Percentiles rank a stretch among this genome's conserved stretches.
Evolutionary conservation across 805 yeast genomes (phyloP).

Genomic region (Candida ascalaphidarum): DNA sequence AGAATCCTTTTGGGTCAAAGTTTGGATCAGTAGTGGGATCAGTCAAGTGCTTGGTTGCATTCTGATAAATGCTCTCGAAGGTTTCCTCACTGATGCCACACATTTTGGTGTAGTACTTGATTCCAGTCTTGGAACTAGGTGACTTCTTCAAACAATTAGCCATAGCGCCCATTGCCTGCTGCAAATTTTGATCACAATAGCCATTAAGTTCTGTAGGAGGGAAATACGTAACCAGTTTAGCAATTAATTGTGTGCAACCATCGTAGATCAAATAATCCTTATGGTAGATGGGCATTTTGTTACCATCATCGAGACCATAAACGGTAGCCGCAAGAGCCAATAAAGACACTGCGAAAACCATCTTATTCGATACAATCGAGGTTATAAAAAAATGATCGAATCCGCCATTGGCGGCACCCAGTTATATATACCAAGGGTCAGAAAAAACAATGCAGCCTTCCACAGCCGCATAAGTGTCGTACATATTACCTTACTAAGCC

Average conservation of each 20-base stretch:
- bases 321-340: too few species aligned
- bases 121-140: conserved; percentile 14
- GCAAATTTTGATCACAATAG: conserved; percentile 24
- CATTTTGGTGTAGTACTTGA: too few species aligned
- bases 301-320: too few species aligned
- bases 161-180: conserved; percentile 31
- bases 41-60: conserved; percentile 32
- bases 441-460: too few species aligned
- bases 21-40: conserved; percentile 19
- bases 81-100: neutral
- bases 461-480: too few species aligned
- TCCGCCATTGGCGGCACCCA: too few species aligned
- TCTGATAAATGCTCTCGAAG: too few species aligned
- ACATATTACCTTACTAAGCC: too few species aligned
- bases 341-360: too few species aligned
- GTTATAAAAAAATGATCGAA: too few species aligned
- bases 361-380: too few species aligned
- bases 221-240: conserved; percentile 17
- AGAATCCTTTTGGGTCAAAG: conserved; percentile 19
- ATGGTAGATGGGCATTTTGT: conserved; percentile 15
- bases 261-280: conserved; percentile 15
- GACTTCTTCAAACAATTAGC: conserved; percentile 21
- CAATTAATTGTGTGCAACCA: conserved; percentile 17
- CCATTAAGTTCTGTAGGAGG: conserved; percentile 15
- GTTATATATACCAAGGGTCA: too few species aligned